These are phyloP conservation scores for Rhodotorula sp. DNA, from an alignment of 1,284 basidiomycete species.

Conservation along the genomic window DNA sequence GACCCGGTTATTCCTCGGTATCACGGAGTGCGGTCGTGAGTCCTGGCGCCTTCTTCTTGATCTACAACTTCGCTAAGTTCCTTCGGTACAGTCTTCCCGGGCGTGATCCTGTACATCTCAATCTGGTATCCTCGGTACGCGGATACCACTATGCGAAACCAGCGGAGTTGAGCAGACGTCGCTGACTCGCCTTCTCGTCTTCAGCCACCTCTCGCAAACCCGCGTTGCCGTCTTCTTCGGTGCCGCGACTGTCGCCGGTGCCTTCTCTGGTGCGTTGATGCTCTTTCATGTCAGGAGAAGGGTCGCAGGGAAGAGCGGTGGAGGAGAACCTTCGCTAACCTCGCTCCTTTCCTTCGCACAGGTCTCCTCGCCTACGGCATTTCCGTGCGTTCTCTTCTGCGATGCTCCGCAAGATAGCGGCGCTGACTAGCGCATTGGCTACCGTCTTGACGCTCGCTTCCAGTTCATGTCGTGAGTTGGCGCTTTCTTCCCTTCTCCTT, in stretches of 20 bases:
- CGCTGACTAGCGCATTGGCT: too few species aligned
- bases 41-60: not conserved
- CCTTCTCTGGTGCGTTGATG: constrained; percentile 11
- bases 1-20: constrained; percentile 59
- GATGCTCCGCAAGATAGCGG: too few species aligned
- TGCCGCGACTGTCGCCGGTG: constrained; percentile 44
- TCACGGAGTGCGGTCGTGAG: constrained; percentile 62
- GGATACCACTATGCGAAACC: too few species aligned
- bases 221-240: constrained; percentile 59
- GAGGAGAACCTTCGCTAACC: not conserved
- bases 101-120: constrained; percentile 50
- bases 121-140: constrained; percentile 55
- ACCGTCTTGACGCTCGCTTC: too few species aligned
- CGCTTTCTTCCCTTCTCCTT: too few species aligned
- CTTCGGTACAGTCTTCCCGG: not conserved
- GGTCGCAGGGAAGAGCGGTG: too few species aligned
- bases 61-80: not conserved
- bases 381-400: too few species aligned
- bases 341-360: constrained; percentile 44
- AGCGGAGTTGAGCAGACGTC: too few species aligned
- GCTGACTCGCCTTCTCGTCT: too few species aligned
- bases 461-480: too few species aligned
- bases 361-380: constrained; percentile 54
- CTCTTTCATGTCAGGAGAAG: constrained; percentile 5
- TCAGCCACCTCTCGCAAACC: constrained; percentile 54